Evolutionary conservation across 805 yeast species (phyloP).

Genomic region (Candida rishiriensis): DNA sequence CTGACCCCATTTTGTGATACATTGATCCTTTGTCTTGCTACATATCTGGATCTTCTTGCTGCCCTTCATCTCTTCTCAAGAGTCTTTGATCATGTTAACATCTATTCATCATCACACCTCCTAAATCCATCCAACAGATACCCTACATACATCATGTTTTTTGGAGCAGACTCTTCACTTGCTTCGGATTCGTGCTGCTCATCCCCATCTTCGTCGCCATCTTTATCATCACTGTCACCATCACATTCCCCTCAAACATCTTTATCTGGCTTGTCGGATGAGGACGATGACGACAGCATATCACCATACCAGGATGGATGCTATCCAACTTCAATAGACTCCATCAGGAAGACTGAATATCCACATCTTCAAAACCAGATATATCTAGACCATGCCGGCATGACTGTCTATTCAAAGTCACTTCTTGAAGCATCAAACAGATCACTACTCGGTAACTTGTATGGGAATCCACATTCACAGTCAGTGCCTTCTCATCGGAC

Average conservation of each 20-base stretch:
- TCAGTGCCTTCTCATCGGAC: constrained; percentile 31
- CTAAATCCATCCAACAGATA: no score
- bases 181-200: not conserved
- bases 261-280: not conserved
- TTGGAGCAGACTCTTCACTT: no score
- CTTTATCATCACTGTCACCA: not conserved
- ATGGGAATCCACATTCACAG: constrained; percentile 41
- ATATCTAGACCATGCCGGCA: constrained; percentile 43
- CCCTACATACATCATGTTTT: no score
- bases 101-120: no score
- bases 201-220: not conserved
- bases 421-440: constrained; percentile 24
- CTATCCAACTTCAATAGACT: constrained; percentile 9
- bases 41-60: no score
- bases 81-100: no score
- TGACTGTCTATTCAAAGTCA: constrained; percentile 31
- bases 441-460: constrained; percentile 18
- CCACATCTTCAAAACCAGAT: constrained; percentile 20
- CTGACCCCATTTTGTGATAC: no score
- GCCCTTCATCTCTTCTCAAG: no score
- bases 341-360: constrained; percentile 19
- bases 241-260: not conserved
- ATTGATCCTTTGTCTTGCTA: no score
- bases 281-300: not conserved
- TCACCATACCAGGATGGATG: not conserved